Percentiles rank a stretch among this genome's conserved stretches.
These are phyloP conservation scores for Thermoascus crustaceus DNA, from an alignment of 2,329 filamentous ascomycete species.

Conservation along the genomic window DNA sequence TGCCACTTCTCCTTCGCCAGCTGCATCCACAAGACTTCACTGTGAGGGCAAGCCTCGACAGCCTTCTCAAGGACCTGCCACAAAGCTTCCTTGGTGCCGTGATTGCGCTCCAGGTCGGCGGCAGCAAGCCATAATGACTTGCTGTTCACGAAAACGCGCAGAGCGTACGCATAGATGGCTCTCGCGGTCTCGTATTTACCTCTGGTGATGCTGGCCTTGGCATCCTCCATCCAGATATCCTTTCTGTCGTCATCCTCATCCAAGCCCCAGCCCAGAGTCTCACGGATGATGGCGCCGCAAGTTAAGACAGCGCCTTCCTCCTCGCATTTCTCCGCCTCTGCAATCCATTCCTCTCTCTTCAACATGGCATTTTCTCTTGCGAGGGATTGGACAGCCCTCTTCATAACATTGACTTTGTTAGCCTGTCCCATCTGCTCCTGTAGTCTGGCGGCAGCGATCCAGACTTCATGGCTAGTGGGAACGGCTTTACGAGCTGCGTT, in stretches of 20 bases:
- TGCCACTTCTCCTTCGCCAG: constrained; percentile 93
- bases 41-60: constrained; percentile 84
- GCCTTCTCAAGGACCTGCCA: constrained; percentile 85
- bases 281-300: constrained; percentile 79
- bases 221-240: constrained; percentile 93
- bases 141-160: constrained; percentile 82
- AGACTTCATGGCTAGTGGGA: constrained; percentile 88
- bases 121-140: constrained; percentile 84
- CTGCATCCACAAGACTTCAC: constrained; percentile 90
- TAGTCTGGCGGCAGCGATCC: constrained; percentile 86
- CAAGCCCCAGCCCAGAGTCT: constrained; percentile 85
- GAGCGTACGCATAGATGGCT: constrained; percentile 85
- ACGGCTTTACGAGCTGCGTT: constrained; percentile 92
- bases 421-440: constrained; percentile 83
- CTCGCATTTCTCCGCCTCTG: constrained; percentile 89
- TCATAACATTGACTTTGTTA: constrained; percentile 83
- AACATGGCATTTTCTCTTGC: constrained; percentile 92
- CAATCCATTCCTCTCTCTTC: constrained; percentile 94
- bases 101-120: constrained; percentile 81
- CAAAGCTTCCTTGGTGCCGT: constrained; percentile 74
- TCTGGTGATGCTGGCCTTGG: constrained; percentile 68
- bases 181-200: constrained; percentile 83
- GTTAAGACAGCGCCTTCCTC: constrained; percentile 81
- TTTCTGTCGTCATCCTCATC: constrained; percentile 96
- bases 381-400: constrained; percentile 79